Percentiles rank a stretch among this genome's conserved stretches.
These are phyloP conservation scores for Telfairia occidentalis DNA, from an alignment of 331 rosid genomes.

Conservation along the genomic window DNA sequence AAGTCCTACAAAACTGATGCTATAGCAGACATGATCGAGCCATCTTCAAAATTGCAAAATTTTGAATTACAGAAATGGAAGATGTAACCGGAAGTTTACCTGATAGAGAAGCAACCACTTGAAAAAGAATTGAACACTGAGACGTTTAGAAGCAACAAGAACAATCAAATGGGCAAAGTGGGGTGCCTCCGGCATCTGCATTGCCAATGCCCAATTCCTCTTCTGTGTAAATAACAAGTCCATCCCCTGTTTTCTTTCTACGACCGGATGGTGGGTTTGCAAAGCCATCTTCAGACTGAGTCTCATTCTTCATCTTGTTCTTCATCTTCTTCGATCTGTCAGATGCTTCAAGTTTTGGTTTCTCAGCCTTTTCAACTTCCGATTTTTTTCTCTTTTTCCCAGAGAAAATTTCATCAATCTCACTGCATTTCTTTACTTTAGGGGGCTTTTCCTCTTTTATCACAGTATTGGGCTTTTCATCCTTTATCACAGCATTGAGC, in stretches of 20 bases:
- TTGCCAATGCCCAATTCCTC: conserved; percentile 55
- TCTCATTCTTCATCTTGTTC: conserved; percentile 24
- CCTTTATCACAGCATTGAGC: conserved; percentile 16
- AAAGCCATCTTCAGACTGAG: conserved; percentile 21
- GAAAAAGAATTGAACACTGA: background rate
- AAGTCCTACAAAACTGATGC: background rate
- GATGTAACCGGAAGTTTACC: background rate
- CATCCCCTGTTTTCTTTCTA: conserved; percentile 46
- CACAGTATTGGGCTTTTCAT: conserved; percentile 18
- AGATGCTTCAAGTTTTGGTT: conserved; percentile 10
- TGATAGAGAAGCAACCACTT: background rate
- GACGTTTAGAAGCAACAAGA: conserved; percentile 63
- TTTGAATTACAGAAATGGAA: background rate
- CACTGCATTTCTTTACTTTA: conserved; percentile 20
- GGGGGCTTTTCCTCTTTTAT: conserved; percentile 31
- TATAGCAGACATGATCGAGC: background rate
- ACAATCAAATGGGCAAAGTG: conserved; percentile 86
- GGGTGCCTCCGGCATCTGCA: conserved; percentile 58
- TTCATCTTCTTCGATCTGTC: conserved; percentile 21
- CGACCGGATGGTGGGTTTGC: conserved; percentile 25
- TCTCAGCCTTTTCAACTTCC: conserved; percentile 13
- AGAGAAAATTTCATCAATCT: conserved; percentile 59
- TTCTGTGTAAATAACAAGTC: conserved; percentile 48
- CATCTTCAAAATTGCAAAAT: background rate
- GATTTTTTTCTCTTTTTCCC: conserved; percentile 56